Evolutionary conservation across 192 early-diverging fungal species (phyloP).

Genomic region (Coemansia sp.): DNA sequence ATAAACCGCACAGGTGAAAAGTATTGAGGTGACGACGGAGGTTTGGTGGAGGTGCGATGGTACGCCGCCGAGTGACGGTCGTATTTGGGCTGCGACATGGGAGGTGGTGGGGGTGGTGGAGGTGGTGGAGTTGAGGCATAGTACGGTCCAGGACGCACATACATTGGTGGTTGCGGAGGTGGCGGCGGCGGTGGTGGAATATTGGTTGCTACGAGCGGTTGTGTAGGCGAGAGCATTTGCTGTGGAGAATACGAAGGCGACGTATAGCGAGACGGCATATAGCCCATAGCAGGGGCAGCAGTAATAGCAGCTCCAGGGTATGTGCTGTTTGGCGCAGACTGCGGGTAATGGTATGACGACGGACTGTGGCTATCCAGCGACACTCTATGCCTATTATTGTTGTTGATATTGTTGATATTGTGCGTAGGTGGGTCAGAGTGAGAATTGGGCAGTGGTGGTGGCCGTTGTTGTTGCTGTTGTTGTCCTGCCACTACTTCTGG

Average conservation of each 20-base stretch:
- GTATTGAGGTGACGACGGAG: not conserved
- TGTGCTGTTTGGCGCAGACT: not conserved
- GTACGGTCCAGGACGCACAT: not conserved
- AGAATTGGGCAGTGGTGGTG: constrained; percentile 6
- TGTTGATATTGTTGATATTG: not conserved
- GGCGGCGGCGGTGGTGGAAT: not conserved
- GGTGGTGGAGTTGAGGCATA: not conserved
- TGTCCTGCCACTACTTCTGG: constrained; percentile 6
- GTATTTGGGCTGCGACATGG: not conserved
- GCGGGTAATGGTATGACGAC: not conserved
- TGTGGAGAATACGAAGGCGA: not conserved
- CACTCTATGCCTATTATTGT: not conserved
- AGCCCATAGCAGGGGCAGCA: no score
- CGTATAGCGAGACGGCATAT: not conserved
- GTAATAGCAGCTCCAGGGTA: not conserved
- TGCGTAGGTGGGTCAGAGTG: constrained; percentile 8
- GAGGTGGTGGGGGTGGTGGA: not conserved
- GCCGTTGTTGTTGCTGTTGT: not conserved
- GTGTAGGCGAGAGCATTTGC: not conserved
- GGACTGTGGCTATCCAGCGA: not conserved
- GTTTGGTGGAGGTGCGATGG: not conserved
- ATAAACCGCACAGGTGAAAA: not conserved
- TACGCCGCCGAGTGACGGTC: not conserved
- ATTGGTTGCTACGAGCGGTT: not conserved
- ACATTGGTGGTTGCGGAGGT: not conserved